These are phyloP conservation scores for Leccinum aurantiacum DNA, from an alignment of 768 basidiomycete species.

Conservation along the genomic window DNA sequence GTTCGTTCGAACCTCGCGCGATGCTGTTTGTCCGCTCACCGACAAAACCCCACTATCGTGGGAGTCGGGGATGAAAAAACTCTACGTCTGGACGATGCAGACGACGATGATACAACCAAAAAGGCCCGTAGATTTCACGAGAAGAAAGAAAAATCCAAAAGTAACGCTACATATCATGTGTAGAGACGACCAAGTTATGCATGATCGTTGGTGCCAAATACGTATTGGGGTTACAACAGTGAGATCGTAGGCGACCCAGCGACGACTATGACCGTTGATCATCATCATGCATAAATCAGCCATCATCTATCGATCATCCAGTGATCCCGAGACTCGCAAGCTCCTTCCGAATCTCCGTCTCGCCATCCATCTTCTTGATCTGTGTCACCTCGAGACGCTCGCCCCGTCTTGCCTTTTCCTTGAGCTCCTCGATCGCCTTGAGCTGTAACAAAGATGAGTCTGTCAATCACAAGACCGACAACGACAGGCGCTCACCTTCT, in stretches of 20 bases:
- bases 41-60: too few species aligned
- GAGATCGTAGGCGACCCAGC: neutral
- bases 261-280: neutral
- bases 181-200: neutral
- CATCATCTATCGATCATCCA: conserved; percentile 12
- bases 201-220: neutral
- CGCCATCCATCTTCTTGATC: conserved; percentile 94
- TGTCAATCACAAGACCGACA: neutral
- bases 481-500: conserved; percentile 63
- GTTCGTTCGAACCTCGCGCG: too few species aligned
- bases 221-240: neutral
- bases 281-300: neutral
- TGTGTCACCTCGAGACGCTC: conserved; percentile 94
- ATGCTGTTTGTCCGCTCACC: too few species aligned
- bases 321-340: conserved; percentile 44
- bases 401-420: conserved; percentile 86
- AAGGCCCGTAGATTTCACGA: conserved; percentile 9
- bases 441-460: conserved; percentile 47
- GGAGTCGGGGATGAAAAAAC: too few species aligned
- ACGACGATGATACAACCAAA: neutral
- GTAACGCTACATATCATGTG: neutral
- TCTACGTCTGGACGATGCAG: too few species aligned
- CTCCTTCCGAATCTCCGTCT: conserved; percentile 81
- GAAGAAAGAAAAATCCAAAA: neutral
- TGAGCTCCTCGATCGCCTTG: conserved; percentile 98